A percentile compares a stretch with the other conserved stretches of the same genome.
Conservation (phyloP, 2,329 filamentous ascomycete species). For the Nannizzia gypsea region DNA sequence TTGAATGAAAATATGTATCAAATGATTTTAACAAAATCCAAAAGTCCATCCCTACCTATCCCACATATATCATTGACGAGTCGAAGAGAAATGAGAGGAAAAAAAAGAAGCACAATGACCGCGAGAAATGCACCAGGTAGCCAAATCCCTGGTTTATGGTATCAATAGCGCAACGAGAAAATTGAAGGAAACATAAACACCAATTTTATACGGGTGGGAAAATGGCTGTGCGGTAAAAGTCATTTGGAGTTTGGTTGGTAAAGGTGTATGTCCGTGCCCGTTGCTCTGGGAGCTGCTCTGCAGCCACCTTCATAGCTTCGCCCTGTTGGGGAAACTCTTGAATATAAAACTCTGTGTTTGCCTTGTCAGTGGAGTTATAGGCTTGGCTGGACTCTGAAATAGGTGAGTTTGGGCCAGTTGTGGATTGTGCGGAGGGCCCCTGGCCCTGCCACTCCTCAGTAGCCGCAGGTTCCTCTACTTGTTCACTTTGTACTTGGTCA, state of each 20-base stretch:
- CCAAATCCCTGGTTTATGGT: neutral
- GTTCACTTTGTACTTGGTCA: constrained; percentile 15
- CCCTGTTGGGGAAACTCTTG: constrained; percentile 36
- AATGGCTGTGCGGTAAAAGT: constrained; percentile 18
- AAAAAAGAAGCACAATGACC: neutral
- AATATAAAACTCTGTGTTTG: constrained; percentile 32
- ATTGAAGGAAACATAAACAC: neutral
- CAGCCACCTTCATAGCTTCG: constrained; percentile 31
- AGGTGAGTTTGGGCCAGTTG: constrained; percentile 23
- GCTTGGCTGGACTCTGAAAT: constrained; percentile 13
- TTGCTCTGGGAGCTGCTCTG: constrained; percentile 32
- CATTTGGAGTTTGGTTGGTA: constrained; percentile 31
- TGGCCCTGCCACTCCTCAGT: constrained; percentile 19
- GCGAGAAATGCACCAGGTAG: neutral
- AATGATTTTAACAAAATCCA: neutral
- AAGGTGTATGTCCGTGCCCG: constrained; percentile 35
- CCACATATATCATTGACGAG: constrained; percentile 1
- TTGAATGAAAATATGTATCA: neutral
- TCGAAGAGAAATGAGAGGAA: neutral
- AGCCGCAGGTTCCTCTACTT: constrained; percentile 16
- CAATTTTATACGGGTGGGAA: neutral
- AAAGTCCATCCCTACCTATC: neutral
- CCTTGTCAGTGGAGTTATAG: constrained; percentile 16
- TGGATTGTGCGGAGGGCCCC: constrained; percentile 19
- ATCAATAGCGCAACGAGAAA: neutral